Evolutionary conservation across 2,329 filamentous ascomycete genomes (phyloP), one percentile per base, ranked within the genome.

Genomic region (Moelleriella libera): DNA sequence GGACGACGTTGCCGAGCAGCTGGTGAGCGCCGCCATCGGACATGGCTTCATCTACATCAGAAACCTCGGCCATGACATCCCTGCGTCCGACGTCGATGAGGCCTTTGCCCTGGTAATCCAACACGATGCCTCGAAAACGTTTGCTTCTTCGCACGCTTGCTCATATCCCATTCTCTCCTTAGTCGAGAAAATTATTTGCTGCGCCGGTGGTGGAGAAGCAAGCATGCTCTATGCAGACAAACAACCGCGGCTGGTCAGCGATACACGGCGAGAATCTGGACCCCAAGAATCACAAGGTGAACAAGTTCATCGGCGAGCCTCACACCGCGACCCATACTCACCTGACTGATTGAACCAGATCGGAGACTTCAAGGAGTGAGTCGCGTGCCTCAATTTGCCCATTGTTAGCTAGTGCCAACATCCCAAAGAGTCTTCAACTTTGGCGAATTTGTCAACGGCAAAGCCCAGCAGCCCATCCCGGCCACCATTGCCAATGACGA

Each of bases 1-100:
- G 49, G 60, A 61, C n/a, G 63, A 68, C 43, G 66, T 80, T 21
- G 83, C 84, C 46, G 78, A 78, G 48, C 75, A 80, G 52, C 74
- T 97, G 41, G 79, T 96, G 41, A 76, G 84, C 51, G 90, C 90
- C 1, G 89, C 88, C 2, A 77, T 80, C 39, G 80, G 82, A 47
- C 83, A 88, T 65, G 90, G 90, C 51, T 97, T 97, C 64, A 78
- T 96, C 51, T 97, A 92, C 61, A 80, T 97, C 57, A 82, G 80
- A 59, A 89, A 87, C 58, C 74, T 79, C 28, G 83, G 81, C 42
- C 70, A 72, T 10, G 79, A 83, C 50, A 86, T 96, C 44, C 69
- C 82, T 0, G 65, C 73, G 0, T 65, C 74, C 30, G 75, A 82
- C 47, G 78, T 96, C 41, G 73, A 85, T 8, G 68, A 71, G 43